phyloP scores from a whole-genome alignment of 2,329 filamentous ascomycete species.

The Apiospora koreana region DNA sequence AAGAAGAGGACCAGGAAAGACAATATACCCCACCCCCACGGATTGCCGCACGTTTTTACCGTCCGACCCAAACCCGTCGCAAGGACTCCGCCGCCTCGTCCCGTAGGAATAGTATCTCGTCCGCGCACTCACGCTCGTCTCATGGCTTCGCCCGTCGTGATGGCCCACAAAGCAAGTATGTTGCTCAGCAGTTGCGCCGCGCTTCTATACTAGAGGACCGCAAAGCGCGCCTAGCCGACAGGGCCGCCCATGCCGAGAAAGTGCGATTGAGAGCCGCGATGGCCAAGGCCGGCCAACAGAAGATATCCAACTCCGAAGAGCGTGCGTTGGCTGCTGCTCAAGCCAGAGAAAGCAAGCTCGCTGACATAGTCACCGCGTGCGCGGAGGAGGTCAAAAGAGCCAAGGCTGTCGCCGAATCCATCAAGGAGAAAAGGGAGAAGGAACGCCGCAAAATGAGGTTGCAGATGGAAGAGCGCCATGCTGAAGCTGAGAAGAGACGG shows the following conservation, averaged over 20 bases:
- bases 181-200: constrained; percentile 77
- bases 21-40: constrained; percentile 69
- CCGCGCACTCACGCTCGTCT: constrained; percentile 70
- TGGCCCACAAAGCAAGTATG: constrained; percentile 71
- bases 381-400: constrained; percentile 82
- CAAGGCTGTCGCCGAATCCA: constrained; percentile 79
- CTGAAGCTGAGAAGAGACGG: constrained; percentile 73
- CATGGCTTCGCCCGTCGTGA: constrained; percentile 55
- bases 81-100: constrained; percentile 78
- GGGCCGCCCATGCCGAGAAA: constrained; percentile 81
- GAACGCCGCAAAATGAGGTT: constrained; percentile 68
- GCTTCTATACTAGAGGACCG: constrained; percentile 80
- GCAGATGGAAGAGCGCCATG: constrained; percentile 79
- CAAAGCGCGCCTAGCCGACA: constrained; percentile 76
- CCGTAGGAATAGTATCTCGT: constrained; percentile 78
- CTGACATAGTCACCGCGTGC: constrained; percentile 78
- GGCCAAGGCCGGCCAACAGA: constrained; percentile 68
- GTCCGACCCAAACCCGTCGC: constrained; percentile 64
- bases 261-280: constrained; percentile 75
- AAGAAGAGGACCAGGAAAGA: constrained; percentile 35
- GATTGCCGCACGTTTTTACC: constrained; percentile 78
- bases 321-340: constrained; percentile 75
- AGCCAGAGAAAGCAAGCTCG: constrained; percentile 77
- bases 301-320: constrained; percentile 70
- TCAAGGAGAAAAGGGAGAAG: constrained; percentile 77